Evolutionary conservation across 225 moss, liverwort and hornwort species (phyloP).

Genomic region (Pseudoscleropodium purum): DNA sequence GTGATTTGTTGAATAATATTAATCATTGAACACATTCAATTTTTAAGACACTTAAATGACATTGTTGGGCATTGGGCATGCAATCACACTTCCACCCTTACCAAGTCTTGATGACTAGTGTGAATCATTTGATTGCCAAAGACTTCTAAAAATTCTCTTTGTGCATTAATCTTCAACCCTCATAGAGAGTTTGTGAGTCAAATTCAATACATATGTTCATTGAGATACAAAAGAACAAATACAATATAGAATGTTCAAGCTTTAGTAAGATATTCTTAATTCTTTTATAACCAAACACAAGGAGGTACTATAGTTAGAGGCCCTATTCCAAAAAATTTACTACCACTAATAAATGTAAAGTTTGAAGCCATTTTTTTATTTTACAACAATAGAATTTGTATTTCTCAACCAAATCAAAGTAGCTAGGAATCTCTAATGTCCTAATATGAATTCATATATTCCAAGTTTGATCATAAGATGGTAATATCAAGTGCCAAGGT

Average conservation of each 20-base stretch:
- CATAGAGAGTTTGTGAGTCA: neutral
- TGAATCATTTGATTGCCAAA: neutral
- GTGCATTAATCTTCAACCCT: neutral
- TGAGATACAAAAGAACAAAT: neutral
- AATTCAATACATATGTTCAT: neutral
- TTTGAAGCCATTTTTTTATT: neutral
- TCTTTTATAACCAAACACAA: neutral
- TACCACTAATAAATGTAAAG: neutral
- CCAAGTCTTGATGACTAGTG: accelerated
- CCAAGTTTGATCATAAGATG: neutral
- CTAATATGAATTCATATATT: neutral
- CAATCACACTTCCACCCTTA: neutral
- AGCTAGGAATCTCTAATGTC: neutral
- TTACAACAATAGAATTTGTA: neutral
- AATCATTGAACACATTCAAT: neutral
- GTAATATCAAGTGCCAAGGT: neutral
- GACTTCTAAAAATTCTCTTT: neutral
- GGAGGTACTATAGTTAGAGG: accelerated
- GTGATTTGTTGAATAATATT: neutral
- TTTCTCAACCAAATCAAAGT: neutral
- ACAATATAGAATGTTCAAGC: neutral
- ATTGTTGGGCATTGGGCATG: accelerated
- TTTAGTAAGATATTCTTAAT: neutral
- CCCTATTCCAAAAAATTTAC: neutral
- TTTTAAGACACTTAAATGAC: neutral